These are phyloP conservation scores for Lachnellula subtilissima DNA, from an alignment of 2,329 filamentous ascomycete species.

Conservation along the genomic window DNA sequence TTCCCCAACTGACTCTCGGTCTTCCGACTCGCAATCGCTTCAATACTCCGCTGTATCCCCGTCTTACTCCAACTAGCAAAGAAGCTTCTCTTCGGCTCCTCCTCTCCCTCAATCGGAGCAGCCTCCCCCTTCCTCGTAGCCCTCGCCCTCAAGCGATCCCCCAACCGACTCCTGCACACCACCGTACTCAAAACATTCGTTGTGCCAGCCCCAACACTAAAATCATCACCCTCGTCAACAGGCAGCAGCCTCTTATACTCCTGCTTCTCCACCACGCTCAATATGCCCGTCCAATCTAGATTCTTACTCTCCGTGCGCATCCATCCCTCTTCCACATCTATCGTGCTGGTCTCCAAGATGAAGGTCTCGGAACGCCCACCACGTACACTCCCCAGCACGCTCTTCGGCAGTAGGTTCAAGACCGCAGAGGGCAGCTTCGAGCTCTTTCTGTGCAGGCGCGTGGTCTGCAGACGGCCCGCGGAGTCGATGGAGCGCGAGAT, in stretches of 20 bases:
- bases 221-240: slow-evolving; percentile 24
- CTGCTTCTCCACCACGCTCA: slow-evolving; percentile 74
- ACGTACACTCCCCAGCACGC: slow-evolving; percentile 47
- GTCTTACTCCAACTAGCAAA: slow-evolving; percentile 58
- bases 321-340: slow-evolving; percentile 75
- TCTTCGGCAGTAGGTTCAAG: slow-evolving; percentile 68
- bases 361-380: slow-evolving; percentile 65
- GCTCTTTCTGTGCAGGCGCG: slow-evolving; percentile 76
- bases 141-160: slow-evolving; percentile 50
- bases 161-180: slow-evolving; percentile 66
- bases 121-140: slow-evolving; percentile 34
- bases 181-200: slow-evolving; percentile 72
- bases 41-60: slow-evolving; percentile 74
- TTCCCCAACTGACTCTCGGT: slow-evolving; percentile 75
- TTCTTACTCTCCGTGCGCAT: slow-evolving; percentile 80
- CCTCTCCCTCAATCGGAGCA: slow-evolving; percentile 37
- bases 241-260: slow-evolving; percentile 46
- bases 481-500: slow-evolving; percentile 69
- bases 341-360: slow-evolving; percentile 73
- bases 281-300: slow-evolving; percentile 74
- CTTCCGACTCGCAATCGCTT: slow-evolving; percentile 71
- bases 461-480: slow-evolving; percentile 72
- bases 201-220: slow-evolving; percentile 27
- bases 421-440: slow-evolving; percentile 71
- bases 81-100: slow-evolving; percentile 45